A percentile compares a stretch with the other conserved stretches of the same genome.
phyloP scores from a whole-genome alignment of 805 yeast genomes.

The Pichia insulana region DNA sequence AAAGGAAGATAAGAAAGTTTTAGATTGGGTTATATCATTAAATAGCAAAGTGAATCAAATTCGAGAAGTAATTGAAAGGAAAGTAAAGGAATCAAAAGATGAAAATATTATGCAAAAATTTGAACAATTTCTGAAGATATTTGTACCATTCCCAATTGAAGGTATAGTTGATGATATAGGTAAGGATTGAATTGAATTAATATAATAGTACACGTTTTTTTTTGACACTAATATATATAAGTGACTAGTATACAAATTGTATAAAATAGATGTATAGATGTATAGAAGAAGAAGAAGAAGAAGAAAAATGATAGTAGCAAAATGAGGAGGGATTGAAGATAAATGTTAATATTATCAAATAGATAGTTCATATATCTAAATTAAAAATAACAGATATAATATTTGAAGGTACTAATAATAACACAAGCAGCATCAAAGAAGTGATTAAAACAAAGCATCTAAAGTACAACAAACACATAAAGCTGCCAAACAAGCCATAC shows the following conservation, averaged over 20 bases:
- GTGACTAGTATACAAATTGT: too few relatives aligned
- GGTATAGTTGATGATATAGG: not conserved
- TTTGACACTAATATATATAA: too few relatives aligned
- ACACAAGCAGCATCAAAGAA: not conserved
- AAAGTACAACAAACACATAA: slow-evolving; percentile 48
- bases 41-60: not conserved
- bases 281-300: not conserved
- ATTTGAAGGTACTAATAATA: too few relatives aligned
- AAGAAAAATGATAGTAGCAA: not conserved
- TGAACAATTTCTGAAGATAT: too few relatives aligned
- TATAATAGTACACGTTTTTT: too few relatives aligned
- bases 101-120: too few relatives aligned
- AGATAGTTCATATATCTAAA: too few relatives aligned
- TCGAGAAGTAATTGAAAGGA: not conserved
- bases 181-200: too few relatives aligned
- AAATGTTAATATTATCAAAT: too few relatives aligned
- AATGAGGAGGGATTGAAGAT: not conserved
- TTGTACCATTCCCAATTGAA: not conserved
- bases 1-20: not conserved
- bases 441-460: slow-evolving; percentile 37
- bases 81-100: not conserved
- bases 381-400: too few relatives aligned
- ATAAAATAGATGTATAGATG: not conserved
- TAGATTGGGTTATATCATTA: not conserved
- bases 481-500: slow-evolving; percentile 46